Evolutionary conservation across 176 grass and related monocot genomes (phyloP).

Genomic region (Hsuehochloa calcarea): DNA sequence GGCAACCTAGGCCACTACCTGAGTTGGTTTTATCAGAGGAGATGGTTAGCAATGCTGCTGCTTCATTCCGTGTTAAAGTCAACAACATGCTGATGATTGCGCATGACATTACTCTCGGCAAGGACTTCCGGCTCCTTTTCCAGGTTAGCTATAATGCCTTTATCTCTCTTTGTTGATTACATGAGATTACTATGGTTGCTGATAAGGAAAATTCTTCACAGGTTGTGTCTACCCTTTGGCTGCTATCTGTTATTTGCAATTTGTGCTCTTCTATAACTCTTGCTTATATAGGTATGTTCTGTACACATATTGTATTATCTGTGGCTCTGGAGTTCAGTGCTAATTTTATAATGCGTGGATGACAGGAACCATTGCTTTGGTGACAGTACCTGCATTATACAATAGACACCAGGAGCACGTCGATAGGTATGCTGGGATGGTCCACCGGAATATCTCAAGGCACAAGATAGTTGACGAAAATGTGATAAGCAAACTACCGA

Average conservation of each 20-base stretch:
- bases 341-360: constrained; percentile 32
- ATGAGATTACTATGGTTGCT: constrained; percentile 14
- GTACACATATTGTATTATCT: background rate
- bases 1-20: constrained; percentile 81
- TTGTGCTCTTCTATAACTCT: constrained; percentile 87
- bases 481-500: constrained; percentile 76
- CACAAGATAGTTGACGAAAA: constrained; percentile 94
- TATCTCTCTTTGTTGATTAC: constrained; percentile 27
- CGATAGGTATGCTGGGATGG: constrained; percentile 70
- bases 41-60: constrained; percentile 82
- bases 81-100: constrained; percentile 93
- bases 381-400: constrained; percentile 86
- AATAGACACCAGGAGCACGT: constrained; percentile 74
- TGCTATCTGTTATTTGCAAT: constrained; percentile 77
- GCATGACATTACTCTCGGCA: constrained; percentile 94
- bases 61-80: constrained; percentile 84
- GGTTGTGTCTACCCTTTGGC: constrained; percentile 79
- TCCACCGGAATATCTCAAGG: constrained; percentile 79
- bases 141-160: constrained; percentile 42
- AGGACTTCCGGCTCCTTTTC: constrained; percentile 82
- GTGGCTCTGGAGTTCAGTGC: background rate
- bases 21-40: constrained; percentile 98
- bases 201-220: constrained; percentile 36
- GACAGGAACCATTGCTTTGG: constrained; percentile 68
- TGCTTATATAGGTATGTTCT: constrained; percentile 82